A percentile compares a stretch with the other conserved stretches of the same genome.
phyloP scores from a whole-genome alignment of 1,284 basidiomycete species.

The Cutaneotrichosporon sp. region DNA sequence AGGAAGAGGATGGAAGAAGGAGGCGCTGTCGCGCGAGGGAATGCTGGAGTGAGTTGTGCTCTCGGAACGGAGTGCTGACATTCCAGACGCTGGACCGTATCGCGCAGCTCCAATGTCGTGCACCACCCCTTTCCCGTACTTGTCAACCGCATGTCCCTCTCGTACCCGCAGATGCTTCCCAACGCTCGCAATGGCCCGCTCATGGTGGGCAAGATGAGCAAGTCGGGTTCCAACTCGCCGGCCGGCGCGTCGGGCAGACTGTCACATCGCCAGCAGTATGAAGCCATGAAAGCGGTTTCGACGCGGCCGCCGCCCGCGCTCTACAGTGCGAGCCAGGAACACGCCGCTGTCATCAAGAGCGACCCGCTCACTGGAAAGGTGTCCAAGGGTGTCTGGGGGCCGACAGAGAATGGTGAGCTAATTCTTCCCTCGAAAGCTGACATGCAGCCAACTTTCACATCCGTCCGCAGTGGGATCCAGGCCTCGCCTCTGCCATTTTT shows the following conservation, averaged over 20 bases:
- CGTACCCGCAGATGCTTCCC: conserved; percentile 29
- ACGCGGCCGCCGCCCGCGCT: conserved; percentile 39
- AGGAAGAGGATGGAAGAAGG: conserved; percentile 17
- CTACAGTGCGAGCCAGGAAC: conserved; percentile 33
- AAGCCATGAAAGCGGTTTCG: conserved; percentile 36
- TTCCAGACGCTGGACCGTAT: conserved; percentile 37
- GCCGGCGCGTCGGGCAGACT: conserved; percentile 19
- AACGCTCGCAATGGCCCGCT: conserved; percentile 10
- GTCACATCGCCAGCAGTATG: conserved; percentile 41
- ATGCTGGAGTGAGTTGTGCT: conserved; percentile 39
- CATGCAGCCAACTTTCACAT: conserved; percentile 38
- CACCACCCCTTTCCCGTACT: conserved; percentile 37
- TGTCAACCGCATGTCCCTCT: conserved; percentile 38
- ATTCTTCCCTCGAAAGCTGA: neutral
- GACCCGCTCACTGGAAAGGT: conserved; percentile 45
- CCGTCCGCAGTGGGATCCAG: conserved; percentile 33
- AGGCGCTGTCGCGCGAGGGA: conserved; percentile 30
- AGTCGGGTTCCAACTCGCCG: conserved; percentile 5
- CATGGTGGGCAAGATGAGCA: conserved; percentile 30
- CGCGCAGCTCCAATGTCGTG: conserved; percentile 29
- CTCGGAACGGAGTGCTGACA: neutral
- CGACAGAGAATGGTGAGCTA: conserved; percentile 36
- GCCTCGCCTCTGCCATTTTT: conserved; percentile 24
- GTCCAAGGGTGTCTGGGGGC: conserved; percentile 45
- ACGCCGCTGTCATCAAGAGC: conserved; percentile 37